Conservation (phyloP, 768 basidiomycete genomes). For the Tylopilus intermedius region DNA sequence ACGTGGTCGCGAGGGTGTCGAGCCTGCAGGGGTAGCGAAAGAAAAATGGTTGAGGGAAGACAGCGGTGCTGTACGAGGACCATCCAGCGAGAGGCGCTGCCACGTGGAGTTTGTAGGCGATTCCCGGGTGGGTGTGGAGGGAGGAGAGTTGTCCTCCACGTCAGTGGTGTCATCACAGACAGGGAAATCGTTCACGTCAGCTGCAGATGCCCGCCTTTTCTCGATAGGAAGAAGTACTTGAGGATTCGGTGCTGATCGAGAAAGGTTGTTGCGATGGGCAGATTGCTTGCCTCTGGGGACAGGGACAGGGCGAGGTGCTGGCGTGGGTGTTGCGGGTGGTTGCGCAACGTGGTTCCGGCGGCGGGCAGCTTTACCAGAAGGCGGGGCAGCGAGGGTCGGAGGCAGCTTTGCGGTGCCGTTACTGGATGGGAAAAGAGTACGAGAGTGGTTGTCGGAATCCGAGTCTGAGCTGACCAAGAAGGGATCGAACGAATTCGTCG, state of each 20-base stretch:
- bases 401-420: constrained; percentile 21
- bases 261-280: constrained; percentile 29
- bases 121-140: constrained; percentile 53
- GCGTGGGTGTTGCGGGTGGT: constrained; percentile 34
- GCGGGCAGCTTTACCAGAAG: constrained; percentile 54
- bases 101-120: constrained; percentile 27
- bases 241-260: constrained; percentile 49
- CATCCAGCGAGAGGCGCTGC: constrained; percentile 35
- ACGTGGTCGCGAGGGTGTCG: constrained; percentile 35
- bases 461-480: constrained; percentile 47
- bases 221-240: constrained; percentile 30
- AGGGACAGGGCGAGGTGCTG: constrained; percentile 41
- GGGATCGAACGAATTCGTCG: constrained; percentile 41
- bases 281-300: constrained; percentile 36
- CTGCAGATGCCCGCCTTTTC: constrained; percentile 32
- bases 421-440: constrained; percentile 29
- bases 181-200: constrained; percentile 46
- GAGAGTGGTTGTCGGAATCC: constrained; percentile 34
- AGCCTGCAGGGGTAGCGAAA: constrained; percentile 30
- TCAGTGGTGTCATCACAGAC: constrained; percentile 72
- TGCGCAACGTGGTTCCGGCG: constrained; percentile 44
- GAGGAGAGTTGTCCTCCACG: constrained; percentile 37
- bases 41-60: constrained; percentile 35
- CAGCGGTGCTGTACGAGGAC: constrained; percentile 51
- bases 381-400: constrained; percentile 43